Conservation (phyloP, 2,329 filamentous ascomycete genomes). For the Catunica adiposa region DNA sequence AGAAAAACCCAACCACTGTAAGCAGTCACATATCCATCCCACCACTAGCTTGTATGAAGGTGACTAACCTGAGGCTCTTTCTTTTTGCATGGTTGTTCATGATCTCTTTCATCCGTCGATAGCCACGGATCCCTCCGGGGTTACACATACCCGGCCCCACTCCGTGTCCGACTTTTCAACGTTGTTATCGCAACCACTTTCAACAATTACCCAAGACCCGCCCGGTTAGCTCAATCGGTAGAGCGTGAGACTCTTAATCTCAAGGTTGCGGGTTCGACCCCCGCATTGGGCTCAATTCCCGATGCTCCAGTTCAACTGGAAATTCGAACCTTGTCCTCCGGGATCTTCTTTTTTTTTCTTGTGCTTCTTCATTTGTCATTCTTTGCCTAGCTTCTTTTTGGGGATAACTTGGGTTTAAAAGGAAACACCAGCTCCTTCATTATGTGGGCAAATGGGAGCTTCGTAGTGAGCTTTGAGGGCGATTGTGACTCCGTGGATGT, state of each 20-base stretch:
- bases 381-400: neutral
- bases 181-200: neutral
- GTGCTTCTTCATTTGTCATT: neutral
- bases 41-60: too few relatives aligned
- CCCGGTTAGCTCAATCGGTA: constrained; percentile 53
- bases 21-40: too few relatives aligned
- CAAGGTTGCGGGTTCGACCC: constrained; percentile 28
- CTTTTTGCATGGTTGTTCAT: too few relatives aligned
- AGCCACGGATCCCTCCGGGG: too few relatives aligned
- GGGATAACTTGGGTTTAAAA: neutral
- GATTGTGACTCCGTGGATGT: constrained; percentile 14
- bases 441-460: neutral
- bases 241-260: constrained; percentile 55
- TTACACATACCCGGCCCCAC: too few relatives aligned
- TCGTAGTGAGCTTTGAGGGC: neutral
- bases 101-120: too few relatives aligned
- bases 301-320: constrained; percentile 7
- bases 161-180: neutral
- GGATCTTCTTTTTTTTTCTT: neutral
- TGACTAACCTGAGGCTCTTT: too few relatives aligned
- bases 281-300: constrained; percentile 18
- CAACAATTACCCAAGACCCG: constrained; percentile 16
- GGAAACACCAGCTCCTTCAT: neutral
- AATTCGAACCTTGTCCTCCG: constrained; percentile 6
- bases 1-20: too few relatives aligned